Conservation (phyloP, 352 stramenopile species). For the Pythium rishiriense region DNA sequence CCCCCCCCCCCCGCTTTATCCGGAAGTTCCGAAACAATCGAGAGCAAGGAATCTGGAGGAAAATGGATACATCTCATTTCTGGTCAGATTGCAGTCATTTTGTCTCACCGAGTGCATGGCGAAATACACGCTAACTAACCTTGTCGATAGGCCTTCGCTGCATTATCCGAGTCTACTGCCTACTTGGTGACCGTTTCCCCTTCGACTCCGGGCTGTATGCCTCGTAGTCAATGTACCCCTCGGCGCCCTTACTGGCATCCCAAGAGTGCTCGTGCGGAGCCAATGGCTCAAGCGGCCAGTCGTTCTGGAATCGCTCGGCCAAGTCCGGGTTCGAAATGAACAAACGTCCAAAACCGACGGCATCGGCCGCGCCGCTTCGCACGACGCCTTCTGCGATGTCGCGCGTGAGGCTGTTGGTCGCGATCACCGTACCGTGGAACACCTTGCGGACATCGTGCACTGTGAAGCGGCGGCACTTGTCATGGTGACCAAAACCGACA, state of each 20-base stretch:
- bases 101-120: no score
- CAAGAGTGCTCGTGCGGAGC: neutral
- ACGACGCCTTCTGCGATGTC: constrained; percentile 30
- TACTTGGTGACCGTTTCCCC: no score
- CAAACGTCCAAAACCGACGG: constrained; percentile 39
- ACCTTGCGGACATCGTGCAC: constrained; percentile 35
- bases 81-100: no score
- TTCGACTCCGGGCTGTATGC: neutral
- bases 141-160: no score
- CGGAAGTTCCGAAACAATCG: no score
- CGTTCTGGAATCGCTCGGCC: constrained; percentile 31
- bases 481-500: constrained; percentile 24
- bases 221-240: neutral
- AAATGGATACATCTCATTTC: no score
- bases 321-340: constrained; percentile 60
- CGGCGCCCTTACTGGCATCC: neutral
- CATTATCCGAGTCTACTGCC: no score
- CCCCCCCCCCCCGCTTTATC: no score
- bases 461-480: constrained; percentile 35
- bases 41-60: no score
- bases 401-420: constrained; percentile 26
- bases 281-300: constrained; percentile 20
- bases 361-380: constrained; percentile 29
- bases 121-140: no score
- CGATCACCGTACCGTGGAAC: constrained; percentile 31